Percentiles rank a stretch among this genome's conserved stretches.
These are phyloP conservation scores for Aspergillus nomiae DNA, from an alignment of 2,329 filamentous ascomycete species.

Conservation along the genomic window DNA sequence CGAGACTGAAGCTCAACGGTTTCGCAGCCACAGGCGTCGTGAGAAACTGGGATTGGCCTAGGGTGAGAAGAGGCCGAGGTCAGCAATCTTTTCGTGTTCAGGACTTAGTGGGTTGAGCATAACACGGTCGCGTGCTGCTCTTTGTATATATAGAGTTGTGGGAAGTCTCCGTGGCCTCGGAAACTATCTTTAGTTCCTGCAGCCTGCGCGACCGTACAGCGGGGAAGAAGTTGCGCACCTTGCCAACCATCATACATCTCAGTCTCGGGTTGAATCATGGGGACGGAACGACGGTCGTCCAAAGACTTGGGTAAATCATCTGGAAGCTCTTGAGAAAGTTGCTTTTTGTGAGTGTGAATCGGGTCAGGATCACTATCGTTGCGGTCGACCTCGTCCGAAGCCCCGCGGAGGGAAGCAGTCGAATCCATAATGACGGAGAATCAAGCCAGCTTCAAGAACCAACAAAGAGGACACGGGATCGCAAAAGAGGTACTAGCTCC, in stretches of 20 bases:
- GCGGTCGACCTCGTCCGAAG: slow-evolving; percentile 31
- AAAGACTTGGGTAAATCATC: slow-evolving; percentile 87
- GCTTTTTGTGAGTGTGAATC: slow-evolving; percentile 20
- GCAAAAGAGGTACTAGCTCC: slow-evolving; percentile 20
- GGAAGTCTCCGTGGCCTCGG: not conserved
- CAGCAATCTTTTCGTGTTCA: not conserved
- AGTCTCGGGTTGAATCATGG: slow-evolving; percentile 74
- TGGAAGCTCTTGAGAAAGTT: slow-evolving; percentile 60
- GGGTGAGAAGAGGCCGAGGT: not conserved
- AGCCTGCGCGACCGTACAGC: slow-evolving; percentile 6
- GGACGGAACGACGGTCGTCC: slow-evolving; percentile 76
- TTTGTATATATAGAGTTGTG: not conserved
- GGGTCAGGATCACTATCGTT: slow-evolving; percentile 20
- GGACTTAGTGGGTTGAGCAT: not conserved
- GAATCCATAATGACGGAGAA: slow-evolving; percentile 35
- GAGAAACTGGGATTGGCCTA: slow-evolving; percentile 94
- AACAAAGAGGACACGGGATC: slow-evolving; percentile 15
- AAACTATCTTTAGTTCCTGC: slow-evolving; percentile 4
- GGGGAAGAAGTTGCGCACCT: slow-evolving; percentile 57
- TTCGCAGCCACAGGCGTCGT: slow-evolving; percentile 83
- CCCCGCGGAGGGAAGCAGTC: slow-evolving; percentile 34
- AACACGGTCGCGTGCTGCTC: not conserved
- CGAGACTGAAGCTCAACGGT: slow-evolving; percentile 81
- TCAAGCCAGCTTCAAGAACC: slow-evolving; percentile 15
- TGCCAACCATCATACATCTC: slow-evolving; percentile 99